Percentiles rank a stretch among this genome's conserved stretches.
phyloP scores from a whole-genome alignment of 768 basidiomycete species.

The Termitomyces sp. region DNA sequence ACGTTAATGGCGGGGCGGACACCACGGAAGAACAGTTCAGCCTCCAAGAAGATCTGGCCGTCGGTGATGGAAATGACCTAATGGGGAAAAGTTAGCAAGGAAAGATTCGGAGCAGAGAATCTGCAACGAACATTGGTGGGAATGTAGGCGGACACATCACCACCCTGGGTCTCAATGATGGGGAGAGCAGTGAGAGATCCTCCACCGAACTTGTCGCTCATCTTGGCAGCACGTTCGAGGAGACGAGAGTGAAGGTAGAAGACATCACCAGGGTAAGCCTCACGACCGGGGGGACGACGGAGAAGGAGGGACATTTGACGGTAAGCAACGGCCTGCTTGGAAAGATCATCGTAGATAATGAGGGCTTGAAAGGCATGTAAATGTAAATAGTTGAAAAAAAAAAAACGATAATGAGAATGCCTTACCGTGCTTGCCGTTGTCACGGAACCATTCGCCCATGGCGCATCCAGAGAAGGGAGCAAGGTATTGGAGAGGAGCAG shows the following conservation, averaged over 20 bases:
- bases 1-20: conserved; percentile 99
- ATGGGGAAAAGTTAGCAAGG: conserved; percentile 8
- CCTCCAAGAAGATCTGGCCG: conserved; percentile 99
- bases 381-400: conserved; percentile 1
- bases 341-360: conserved; percentile 99
- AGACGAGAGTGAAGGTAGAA: conserved; percentile 99
- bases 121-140: conserved; percentile 71
- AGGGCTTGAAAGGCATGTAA: conserved; percentile 47
- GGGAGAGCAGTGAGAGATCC: conserved; percentile 98
- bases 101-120: not conserved
- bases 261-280: conserved; percentile 99
- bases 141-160: conserved; percentile 99
- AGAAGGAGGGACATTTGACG: conserved; percentile 99
- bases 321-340: conserved; percentile 99
- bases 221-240: conserved; percentile 99
- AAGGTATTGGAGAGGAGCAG: conserved; percentile 98
- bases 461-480: conserved; percentile 99
- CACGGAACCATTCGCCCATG: conserved; percentile 99
- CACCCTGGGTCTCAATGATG: conserved; percentile 99
- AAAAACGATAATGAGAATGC: not conserved
- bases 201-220: conserved; percentile 98
- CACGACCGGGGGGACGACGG: conserved; percentile 99
- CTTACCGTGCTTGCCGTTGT: conserved; percentile 98
- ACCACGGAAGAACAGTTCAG: conserved; percentile 99
- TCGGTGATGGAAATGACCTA: conserved; percentile 99